Evolutionary conservation across 768 basidiomycete species (phyloP), one percentile per base, ranked within the genome.

Genomic region (Boletus rubroflammeus): DNA sequence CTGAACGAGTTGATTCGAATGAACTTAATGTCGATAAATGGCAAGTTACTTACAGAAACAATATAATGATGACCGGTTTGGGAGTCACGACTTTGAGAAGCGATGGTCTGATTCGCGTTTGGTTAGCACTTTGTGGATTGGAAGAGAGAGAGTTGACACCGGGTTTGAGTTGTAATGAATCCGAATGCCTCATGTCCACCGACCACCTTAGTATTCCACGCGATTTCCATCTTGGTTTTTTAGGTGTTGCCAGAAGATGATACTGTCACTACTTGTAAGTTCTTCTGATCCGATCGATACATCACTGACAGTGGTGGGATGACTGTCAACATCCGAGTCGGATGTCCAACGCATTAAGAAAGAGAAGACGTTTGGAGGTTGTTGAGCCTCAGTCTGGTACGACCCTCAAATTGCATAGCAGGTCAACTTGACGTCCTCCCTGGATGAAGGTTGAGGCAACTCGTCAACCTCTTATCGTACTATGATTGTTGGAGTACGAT

Each of bases 181-280:
- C 45, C 41, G 38, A 59, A 44, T 43, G 62, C 64, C 64, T 61
- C 64, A 31, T 58, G 65, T 48, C 39, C 46, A 49, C 40, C 40
- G 26, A 51, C 50, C 45, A 14, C 28, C 51, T n/a, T n/a, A n/a
- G n/a, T 26, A 28, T 44, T 58, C 41, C 51, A 38, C 46, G 49
- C 51, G 40, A 45, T 60, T 66, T 49, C 49, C 41, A 59, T 66
- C 54, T 52, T 51, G 49, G 51, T 44, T 50, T 42, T 3, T n/a
- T 7, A 29, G 31, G 38, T 25, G 2, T 32, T 34, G 42, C 31
- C 26, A 25, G 23, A 32, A 34, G 35, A 42, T 35, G 7, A 14
- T 25, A n/a, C 8, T 15, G 26, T 19, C n/a, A 35, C 4, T 15
- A n/a, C 21, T 21, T 14, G 25, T 26, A 19, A 21, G 31, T n/a